Percentiles rank a stretch among this genome's conserved stretches.
Evolutionary conservation across 768 basidiomycete genomes (phyloP).

Genomic region (Suillus occidentalis): DNA sequence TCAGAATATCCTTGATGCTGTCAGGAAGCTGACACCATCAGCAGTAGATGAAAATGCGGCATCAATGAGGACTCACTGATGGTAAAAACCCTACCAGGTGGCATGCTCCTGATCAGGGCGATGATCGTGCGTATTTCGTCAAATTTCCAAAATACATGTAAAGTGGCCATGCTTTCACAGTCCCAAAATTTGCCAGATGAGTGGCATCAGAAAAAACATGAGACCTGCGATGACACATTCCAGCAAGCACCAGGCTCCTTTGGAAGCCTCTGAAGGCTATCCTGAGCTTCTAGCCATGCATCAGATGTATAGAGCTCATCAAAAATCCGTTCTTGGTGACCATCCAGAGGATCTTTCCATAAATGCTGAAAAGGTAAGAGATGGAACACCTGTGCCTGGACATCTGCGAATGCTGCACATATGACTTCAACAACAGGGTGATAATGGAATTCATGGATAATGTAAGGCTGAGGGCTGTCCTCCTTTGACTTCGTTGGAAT

Average conservation of each 20-base stretch:
- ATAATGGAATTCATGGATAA: slow-evolving; percentile 15
- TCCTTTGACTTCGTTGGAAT: no score
- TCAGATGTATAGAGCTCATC: slow-evolving; percentile 22
- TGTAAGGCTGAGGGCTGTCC: slow-evolving; percentile 5
- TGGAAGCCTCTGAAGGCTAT: slow-evolving; percentile 16
- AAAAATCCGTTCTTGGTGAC: slow-evolving; percentile 10
- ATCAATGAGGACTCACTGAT: background rate
- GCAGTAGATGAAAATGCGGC: background rate
- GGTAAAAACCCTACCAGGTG: slow-evolving; percentile 2
- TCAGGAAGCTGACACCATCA: slow-evolving; percentile 15
- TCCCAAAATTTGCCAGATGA: slow-evolving; percentile 26
- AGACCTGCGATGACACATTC: slow-evolving; percentile 8
- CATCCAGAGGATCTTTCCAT: slow-evolving; percentile 10
- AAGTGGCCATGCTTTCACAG: no score
- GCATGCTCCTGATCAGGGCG: no score
- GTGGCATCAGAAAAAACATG: slow-evolving; percentile 16
- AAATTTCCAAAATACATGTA: no score
- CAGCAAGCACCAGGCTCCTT: slow-evolving; percentile 13
- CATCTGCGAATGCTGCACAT: slow-evolving; percentile 9
- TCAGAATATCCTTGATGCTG: slow-evolving; percentile 7
- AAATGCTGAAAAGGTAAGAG: slow-evolving; percentile 22
- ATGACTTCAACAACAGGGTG: slow-evolving; percentile 17
- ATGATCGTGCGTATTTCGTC: no score
- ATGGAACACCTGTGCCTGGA: slow-evolving; percentile 16
- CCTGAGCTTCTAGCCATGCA: slow-evolving; percentile 16